phyloP scores from a whole-genome alignment of 2,329 filamentous ascomycete genomes.

The Cryoendolithus antarcticus region DNA sequence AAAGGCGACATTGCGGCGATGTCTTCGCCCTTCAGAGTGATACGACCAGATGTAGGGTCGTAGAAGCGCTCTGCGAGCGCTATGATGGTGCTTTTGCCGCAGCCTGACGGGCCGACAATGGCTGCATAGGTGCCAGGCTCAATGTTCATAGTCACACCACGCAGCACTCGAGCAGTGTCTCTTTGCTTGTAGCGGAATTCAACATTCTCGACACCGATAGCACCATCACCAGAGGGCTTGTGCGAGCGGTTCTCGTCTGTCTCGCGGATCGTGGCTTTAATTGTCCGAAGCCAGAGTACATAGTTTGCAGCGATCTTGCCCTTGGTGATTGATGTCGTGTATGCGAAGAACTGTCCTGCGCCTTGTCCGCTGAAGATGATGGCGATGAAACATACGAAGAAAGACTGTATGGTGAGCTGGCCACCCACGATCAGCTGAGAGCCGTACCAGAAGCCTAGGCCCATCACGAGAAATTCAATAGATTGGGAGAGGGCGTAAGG shows the following conservation, averaged over 20 bases:
- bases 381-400: slow-evolving; percentile 47
- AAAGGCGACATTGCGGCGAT: slow-evolving; percentile 47
- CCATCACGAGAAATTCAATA: slow-evolving; percentile 13
- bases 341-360: slow-evolving; percentile 55
- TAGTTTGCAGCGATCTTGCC: slow-evolving; percentile 28
- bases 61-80: slow-evolving; percentile 37
- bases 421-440: slow-evolving; percentile 18
- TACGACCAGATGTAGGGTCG: slow-evolving; percentile 27
- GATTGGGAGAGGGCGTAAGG: slow-evolving; percentile 16
- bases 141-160: slow-evolving; percentile 17
- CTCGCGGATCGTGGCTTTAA: background rate
- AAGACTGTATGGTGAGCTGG: slow-evolving; percentile 28
- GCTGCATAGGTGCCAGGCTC: slow-evolving; percentile 31
- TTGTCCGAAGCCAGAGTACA: slow-evolving; percentile 27
- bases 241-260: background rate
- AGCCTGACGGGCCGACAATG: slow-evolving; percentile 37
- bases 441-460: slow-evolving; percentile 21
- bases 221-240: background rate
- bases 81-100: slow-evolving; percentile 36
- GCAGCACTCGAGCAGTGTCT: slow-evolving; percentile 14
- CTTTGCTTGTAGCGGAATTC: slow-evolving; percentile 21
- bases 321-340: slow-evolving; percentile 32
- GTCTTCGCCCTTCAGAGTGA: slow-evolving; percentile 43
- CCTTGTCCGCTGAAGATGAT: slow-evolving; percentile 55
- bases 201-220: slow-evolving; percentile 14